A percentile compares a stretch with the other conserved stretches of the same genome.
phyloP scores from a whole-genome alignment of 108 stramenopile genomes.

The Fistulifera pelliculosa region DNA sequence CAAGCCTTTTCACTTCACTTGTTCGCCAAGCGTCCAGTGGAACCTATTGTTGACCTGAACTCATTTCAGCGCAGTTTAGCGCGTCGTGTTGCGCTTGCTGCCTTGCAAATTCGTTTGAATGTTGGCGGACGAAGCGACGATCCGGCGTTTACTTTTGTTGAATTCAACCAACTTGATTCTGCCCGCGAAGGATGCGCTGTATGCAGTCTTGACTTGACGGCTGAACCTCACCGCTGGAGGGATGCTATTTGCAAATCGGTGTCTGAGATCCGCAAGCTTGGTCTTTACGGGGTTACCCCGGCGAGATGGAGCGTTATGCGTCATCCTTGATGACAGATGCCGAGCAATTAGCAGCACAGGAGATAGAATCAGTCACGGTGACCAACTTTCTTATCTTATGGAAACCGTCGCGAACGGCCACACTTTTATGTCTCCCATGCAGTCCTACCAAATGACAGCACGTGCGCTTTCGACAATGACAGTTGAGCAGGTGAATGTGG shows the following conservation, averaged over 20 bases:
- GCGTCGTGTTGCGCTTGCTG: conserved; percentile 85
- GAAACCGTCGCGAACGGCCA: conserved; percentile 95
- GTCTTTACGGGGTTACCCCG: conserved; percentile 83
- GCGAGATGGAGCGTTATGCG: conserved; percentile 91
- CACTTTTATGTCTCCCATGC: conserved; percentile 94
- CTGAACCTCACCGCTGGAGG: conserved; percentile 88
- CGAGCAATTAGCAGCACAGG: conserved; percentile 89
- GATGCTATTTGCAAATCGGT: conserved; percentile 86
- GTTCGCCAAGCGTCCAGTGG: conserved; percentile 94
- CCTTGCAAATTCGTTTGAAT: conserved; percentile 93
- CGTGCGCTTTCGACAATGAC: conserved; percentile 80
- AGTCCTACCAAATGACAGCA: conserved; percentile 82
- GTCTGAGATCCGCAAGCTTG: conserved; percentile 88
- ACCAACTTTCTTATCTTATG: conserved; percentile 92
- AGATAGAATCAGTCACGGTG: conserved; percentile 87
- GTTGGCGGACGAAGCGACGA: conserved; percentile 86
- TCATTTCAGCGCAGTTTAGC: conserved; percentile 83
- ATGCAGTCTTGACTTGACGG: conserved; percentile 92
- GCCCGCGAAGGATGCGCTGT: conserved; percentile 96
- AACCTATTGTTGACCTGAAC: conserved; percentile 73
- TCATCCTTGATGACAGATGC: conserved; percentile 89
- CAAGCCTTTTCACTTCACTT: conserved; percentile 94
- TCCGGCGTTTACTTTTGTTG: conserved; percentile 95
- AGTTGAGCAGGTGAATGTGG: conserved; percentile 89
- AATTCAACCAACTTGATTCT: conserved; percentile 96